Base-by-base conservation (phyloP, 768 basidiomycete species). In the Tremella mesenterica region DNA sequence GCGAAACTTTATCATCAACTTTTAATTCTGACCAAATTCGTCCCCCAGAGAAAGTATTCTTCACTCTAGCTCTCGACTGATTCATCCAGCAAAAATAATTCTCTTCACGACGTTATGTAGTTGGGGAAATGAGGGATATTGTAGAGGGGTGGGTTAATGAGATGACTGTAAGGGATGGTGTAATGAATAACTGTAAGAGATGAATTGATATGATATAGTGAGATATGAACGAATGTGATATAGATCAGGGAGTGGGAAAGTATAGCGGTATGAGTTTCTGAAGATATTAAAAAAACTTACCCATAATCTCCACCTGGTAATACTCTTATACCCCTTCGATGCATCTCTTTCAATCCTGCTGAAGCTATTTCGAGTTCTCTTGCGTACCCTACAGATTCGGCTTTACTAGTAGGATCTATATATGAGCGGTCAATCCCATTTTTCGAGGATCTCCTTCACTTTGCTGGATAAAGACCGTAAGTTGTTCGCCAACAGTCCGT, bases 261-360 rank as follows among this genome's bases (percentile, higher is more conserved):
- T n/a, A n/a, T n/a, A n/a, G n/a, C n/a, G n/a, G n/a, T n/a, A n/a
- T n/a, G n/a, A n/a, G n/a, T n/a, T n/a, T n/a, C n/a, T n/a, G n/a
- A n/a, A n/a, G n/a, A n/a, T n/a, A n/a, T n/a, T n/a, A n/a, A n/a
- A 25, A 43, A 10, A 9, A 3, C 47, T 48, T 8, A 48, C 47
- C 47, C 47, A 31, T 48, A 48, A 20, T 48, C 47, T 16, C 47
- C 47, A 14, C 47, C 47, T 13, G 47, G 47, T 6, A 48, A 31
- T 5, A 48, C 29, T 14, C 29, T 27, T 4, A 48, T 31, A 7
- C 47, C 47, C 10, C 47, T 5, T 23, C 28, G 29, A 23, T 48
- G 28, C 47, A 48, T 48, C 47, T 48, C 47, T 48, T 48, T 48
- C 27, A 48, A 31, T 6, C 47, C 47, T 18, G 47, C 47, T 27